Percentiles rank a stretch among this genome's conserved stretches.
Conservation (phyloP, 2,329 filamentous ascomycete genomes). For the Cadophora malorum region DNA sequence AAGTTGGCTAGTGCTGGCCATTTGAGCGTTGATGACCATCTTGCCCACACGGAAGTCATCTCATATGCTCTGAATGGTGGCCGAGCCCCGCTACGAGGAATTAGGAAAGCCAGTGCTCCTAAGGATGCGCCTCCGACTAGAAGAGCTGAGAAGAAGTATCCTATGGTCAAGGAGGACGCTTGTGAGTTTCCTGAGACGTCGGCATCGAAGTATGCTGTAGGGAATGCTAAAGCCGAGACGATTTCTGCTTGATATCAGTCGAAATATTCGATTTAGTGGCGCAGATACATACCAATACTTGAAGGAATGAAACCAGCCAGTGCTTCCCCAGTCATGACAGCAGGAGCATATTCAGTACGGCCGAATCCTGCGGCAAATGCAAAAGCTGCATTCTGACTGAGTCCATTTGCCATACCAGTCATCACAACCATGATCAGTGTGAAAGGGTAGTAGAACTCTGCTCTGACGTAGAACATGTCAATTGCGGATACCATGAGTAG, state of each 20-base stretch:
- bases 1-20: conserved; percentile 4
- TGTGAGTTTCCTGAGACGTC: neutral
- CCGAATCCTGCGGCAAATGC: conserved; percentile 3
- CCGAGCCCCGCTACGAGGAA: neutral
- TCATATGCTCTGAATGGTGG: conserved; percentile 5
- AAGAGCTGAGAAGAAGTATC: conserved; percentile 3
- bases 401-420: conserved; percentile 3
- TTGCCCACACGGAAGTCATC: neutral
- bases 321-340: conserved; percentile 7
- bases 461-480: neutral
- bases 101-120: neutral
- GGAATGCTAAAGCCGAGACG: neutral
- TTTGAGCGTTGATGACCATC: conserved; percentile 6
- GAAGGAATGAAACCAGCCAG: conserved; percentile 8
- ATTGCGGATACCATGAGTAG: neutral
- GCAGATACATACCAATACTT: neutral
- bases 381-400: conserved; percentile 5
- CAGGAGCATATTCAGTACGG: conserved; percentile 6
- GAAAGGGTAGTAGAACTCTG: neutral
- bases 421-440: conserved; percentile 3
- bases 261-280: neutral
- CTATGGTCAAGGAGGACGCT: neutral
- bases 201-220: neutral
- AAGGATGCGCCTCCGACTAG: neutral
- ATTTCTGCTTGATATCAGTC: neutral